Evolutionary conservation across 73 alveolate species (phyloP), one percentile per base, ranked within the genome.

Genomic region (Loxodes magnus): DNA sequence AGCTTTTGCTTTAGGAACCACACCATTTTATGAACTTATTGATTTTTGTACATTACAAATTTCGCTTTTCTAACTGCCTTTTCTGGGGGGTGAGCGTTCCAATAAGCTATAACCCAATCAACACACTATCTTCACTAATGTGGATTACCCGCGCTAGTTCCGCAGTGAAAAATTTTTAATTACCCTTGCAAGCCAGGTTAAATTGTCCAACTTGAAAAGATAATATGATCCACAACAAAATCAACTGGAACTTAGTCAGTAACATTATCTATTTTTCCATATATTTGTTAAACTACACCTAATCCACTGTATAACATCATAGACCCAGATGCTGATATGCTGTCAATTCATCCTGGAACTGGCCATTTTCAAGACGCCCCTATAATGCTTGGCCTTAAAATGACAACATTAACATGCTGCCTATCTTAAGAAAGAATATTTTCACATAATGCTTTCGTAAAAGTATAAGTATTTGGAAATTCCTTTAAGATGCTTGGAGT

Each of bases 271-370:
- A 17, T 64, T 46, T 77, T 66, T 0, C 91, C 93, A 30, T 58
- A 62, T 7, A 79, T 22, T 17, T 74, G 80, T 48, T 77, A 71
- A 7, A 87, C 63, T 12, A 78, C 43, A 4, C 97, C 97, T 26
- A 87, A 61, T 15, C 91, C 89, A 7, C 72, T 68, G 24, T 72
- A 48, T 7, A 82, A 34, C 62, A 59, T 82, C 22, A 87, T 50
- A 2, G 94, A 90, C 23, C 88, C 83, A 21, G 82, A 71, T 23
- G 93, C 88, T n/a, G 86, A 71, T 2, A 87, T 50, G 24, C 91
- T 64, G 46, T 87, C 97, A n/a, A 83, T 75, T 94, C 97, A 87
- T 31, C 97, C 97, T 7, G 87, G 83, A 14, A 51, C 26, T n/a
- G 97, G 97, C 46, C 78, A 93, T 21, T 55, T 73, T 26, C 67